These are phyloP conservation scores for Gleditsia sinensis DNA, from an alignment of 306 rosid genomes.

Conservation along the genomic window DNA sequence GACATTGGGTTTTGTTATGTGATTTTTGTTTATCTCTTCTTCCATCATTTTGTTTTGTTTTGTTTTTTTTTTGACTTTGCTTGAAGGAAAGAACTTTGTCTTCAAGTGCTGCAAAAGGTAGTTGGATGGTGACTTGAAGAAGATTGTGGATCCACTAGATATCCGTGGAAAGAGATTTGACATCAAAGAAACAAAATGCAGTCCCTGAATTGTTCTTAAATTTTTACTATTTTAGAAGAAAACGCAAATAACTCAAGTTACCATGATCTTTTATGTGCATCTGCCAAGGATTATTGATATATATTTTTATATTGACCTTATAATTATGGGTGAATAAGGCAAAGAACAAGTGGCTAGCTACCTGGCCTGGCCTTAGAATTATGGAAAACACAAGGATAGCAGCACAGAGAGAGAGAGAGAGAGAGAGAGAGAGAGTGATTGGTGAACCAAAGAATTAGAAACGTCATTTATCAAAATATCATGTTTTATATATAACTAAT, in stretches of 20 bases:
- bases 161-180: conserved; percentile 61
- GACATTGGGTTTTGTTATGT: conserved; percentile 22
- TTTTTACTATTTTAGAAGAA: background rate
- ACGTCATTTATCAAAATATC: no score
- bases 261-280: background rate
- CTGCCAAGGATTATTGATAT: background rate
- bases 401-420: no score
- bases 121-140: conserved; percentile 50
- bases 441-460: no score
- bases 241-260: no score
- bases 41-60: conserved; percentile 20
- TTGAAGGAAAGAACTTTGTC: conserved; percentile 47
- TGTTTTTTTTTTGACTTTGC: conserved; percentile 33
- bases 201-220: background rate
- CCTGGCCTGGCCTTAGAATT: background rate
- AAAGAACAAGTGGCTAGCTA: conserved; percentile 1
- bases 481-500: no score
- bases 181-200: conserved; percentile 34
- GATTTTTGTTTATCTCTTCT: conserved; percentile 30
- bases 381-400: background rate
- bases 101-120: conserved; percentile 45
- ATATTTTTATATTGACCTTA: background rate
- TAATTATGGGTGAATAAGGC: background rate
- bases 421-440: no score
- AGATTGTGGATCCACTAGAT: conserved; percentile 47